Evolutionary conservation across 257 asterid species (phyloP).

Genomic region (Plantago elongata): DNA sequence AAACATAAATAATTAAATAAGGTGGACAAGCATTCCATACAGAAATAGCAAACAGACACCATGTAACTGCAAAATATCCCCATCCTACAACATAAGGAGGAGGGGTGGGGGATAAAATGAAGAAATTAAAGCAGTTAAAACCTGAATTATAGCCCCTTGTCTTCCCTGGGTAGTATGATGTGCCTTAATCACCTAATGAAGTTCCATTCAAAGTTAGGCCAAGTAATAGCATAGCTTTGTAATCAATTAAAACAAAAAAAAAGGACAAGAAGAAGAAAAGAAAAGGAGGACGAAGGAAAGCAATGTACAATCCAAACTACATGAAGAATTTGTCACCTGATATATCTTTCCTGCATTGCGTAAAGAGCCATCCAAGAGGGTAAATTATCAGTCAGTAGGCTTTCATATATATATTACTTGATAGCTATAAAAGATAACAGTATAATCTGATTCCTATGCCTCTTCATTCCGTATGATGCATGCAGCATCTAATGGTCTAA

Average conservation of each 20-base stretch:
- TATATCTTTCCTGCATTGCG: conserved; percentile 66
- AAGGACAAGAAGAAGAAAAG: neutral
- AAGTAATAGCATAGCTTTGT: conserved; percentile 10
- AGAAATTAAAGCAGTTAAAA: conserved; percentile 17
- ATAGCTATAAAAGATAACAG: neutral
- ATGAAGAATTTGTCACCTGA: conserved; percentile 46
- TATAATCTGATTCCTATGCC: neutral
- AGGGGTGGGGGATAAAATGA: neutral
- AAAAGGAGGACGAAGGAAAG: no score
- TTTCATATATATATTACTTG: neutral
- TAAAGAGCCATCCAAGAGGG: conserved; percentile 25
- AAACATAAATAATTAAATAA: neutral
- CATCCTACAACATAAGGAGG: neutral
- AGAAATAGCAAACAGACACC: neutral
- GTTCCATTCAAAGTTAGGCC: conserved; percentile 16
- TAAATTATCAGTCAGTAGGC: conserved; percentile 20
- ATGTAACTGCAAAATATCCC: conserved; percentile 8
- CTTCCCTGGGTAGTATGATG: conserved; percentile 92
- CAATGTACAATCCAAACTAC: neutral
- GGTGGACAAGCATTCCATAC: neutral
- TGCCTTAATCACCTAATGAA: conserved; percentile 74
- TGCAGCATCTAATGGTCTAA: conserved; percentile 35
- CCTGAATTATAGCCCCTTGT: conserved; percentile 98
- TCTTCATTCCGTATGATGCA: neutral
- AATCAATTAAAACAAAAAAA: neutral